Conservation (phyloP, 2,329 filamentous ascomycete species). For the Claviceps maximensis region DNA sequence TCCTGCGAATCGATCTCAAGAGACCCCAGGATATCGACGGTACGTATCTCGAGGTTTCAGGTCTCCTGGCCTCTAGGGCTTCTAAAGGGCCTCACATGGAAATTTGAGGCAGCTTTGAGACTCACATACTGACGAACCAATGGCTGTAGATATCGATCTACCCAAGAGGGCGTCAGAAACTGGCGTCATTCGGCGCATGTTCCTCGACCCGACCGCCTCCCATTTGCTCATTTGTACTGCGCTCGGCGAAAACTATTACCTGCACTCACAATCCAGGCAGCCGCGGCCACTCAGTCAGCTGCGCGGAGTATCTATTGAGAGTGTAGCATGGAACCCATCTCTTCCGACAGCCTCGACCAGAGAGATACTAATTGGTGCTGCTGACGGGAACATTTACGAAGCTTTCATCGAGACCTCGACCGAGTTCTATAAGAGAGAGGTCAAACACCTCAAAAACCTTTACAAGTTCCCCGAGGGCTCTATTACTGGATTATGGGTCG, state of each 20-base stretch:
- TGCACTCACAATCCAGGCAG: slow-evolving; percentile 86
- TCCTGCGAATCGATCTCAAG: slow-evolving; percentile 87
- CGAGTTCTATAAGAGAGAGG: slow-evolving; percentile 90
- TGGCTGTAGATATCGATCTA: slow-evolving; percentile 71
- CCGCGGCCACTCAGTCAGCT: slow-evolving; percentile 70
- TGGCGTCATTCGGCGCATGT: slow-evolving; percentile 88
- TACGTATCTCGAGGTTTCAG: slow-evolving; percentile 18
- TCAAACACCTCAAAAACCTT: slow-evolving; percentile 76
- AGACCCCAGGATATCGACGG: slow-evolving; percentile 90
- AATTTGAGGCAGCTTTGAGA: not conserved
- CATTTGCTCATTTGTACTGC: slow-evolving; percentile 87
- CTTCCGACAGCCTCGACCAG: slow-evolving; percentile 85
- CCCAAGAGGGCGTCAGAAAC: slow-evolving; percentile 86
- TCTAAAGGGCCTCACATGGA: too few relatives aligned
- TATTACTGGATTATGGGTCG: slow-evolving; percentile 76
- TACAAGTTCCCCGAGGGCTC: slow-evolving; percentile 74
- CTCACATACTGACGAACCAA: not conserved
- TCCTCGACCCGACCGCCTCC: slow-evolving; percentile 91
- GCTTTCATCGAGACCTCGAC: slow-evolving; percentile 86
- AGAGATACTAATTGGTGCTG: slow-evolving; percentile 81
- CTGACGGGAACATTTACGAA: slow-evolving; percentile 94
- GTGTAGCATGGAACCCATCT: slow-evolving; percentile 88
- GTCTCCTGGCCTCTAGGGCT: too few relatives aligned
- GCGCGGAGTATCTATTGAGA: slow-evolving; percentile 77
- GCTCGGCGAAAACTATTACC: slow-evolving; percentile 91